Evolutionary conservation across 148 eudicot genomes (phyloP).

Genomic region (Suaeda aralocaspica): DNA sequence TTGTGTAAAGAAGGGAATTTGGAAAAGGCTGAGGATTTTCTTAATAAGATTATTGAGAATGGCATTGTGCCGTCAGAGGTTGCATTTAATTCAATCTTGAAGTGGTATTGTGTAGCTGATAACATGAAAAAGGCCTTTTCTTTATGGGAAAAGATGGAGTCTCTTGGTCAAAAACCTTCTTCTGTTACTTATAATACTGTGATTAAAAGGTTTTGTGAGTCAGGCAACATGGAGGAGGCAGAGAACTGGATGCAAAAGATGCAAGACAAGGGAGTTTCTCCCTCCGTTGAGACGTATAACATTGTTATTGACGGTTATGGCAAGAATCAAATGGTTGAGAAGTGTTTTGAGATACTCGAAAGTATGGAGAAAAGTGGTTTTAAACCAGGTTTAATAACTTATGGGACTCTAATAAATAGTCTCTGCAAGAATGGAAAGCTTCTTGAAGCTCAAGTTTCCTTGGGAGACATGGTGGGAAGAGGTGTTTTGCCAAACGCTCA

Average conservation of each 20-base stretch:
- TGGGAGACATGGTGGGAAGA: slow-evolving; percentile 59
- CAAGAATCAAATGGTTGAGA: slow-evolving; percentile 43
- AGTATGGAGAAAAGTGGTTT: slow-evolving; percentile 57
- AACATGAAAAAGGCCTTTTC: slow-evolving; percentile 50
- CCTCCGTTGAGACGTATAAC: slow-evolving; percentile 62
- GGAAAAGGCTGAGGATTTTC: slow-evolving; percentile 53
- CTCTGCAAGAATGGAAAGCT: slow-evolving; percentile 68
- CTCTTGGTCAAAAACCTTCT: slow-evolving; percentile 43
- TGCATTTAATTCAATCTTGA: slow-evolving; percentile 57
- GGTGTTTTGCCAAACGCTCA: slow-evolving; percentile 55
- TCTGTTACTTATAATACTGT: slow-evolving; percentile 54
- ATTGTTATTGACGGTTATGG: slow-evolving; percentile 70
- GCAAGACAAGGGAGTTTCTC: slow-evolving; percentile 50
- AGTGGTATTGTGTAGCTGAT: slow-evolving; percentile 51
- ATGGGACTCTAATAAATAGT: slow-evolving; percentile 67
- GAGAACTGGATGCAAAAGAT: slow-evolving; percentile 55
- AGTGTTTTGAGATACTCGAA: slow-evolving; percentile 63
- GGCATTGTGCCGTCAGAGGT: slow-evolving; percentile 52
- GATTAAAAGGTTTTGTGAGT: slow-evolving; percentile 50
- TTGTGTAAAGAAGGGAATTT: slow-evolving; percentile 63
- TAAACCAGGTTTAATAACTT: slow-evolving; percentile 59
- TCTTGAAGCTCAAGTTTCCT: slow-evolving; percentile 66
- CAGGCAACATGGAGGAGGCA: slow-evolving; percentile 55
- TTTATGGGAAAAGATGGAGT: slow-evolving; percentile 49
- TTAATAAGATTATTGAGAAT: slow-evolving; percentile 37